These are phyloP conservation scores for Mallotus nudiflorus DNA, from an alignment of 345 rosid species.

Conservation along the genomic window DNA sequence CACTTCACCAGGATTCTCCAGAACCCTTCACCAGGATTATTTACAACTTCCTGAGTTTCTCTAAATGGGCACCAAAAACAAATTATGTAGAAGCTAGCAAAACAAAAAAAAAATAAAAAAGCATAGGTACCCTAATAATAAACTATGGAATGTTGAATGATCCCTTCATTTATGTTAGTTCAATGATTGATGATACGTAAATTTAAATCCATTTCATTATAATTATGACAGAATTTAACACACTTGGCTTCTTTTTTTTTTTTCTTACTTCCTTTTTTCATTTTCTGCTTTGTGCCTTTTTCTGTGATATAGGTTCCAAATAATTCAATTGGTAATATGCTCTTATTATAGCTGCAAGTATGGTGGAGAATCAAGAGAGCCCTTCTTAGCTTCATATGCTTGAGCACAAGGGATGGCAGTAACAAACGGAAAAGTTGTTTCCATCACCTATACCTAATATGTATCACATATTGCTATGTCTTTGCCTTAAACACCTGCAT, in stretches of 20 bases:
- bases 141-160: constrained; percentile 47
- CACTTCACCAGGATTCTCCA: no score
- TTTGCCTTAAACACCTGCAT: no score
- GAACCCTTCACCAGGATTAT: no score
- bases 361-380: constrained; percentile 30
- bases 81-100: no score
- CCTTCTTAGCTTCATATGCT: constrained; percentile 31
- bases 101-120: no score
- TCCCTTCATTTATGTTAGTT: constrained; percentile 47
- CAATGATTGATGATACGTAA: background rate
- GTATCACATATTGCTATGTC: no score
- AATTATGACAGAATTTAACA: no score
- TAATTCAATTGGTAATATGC: constrained; percentile 38
- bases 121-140: no score
- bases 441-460: no score
- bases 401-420: background rate
- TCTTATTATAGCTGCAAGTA: constrained; percentile 33
- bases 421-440: background rate
- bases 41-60: no score
- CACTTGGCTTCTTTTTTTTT: background rate
- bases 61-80: no score
- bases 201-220: no score
- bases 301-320: constrained; percentile 52
- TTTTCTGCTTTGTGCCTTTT: constrained; percentile 26
- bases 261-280: background rate